phyloP scores from a whole-genome alignment of 1,284 basidiomycete species.

The Lentinula novae-zelandiae region DNA sequence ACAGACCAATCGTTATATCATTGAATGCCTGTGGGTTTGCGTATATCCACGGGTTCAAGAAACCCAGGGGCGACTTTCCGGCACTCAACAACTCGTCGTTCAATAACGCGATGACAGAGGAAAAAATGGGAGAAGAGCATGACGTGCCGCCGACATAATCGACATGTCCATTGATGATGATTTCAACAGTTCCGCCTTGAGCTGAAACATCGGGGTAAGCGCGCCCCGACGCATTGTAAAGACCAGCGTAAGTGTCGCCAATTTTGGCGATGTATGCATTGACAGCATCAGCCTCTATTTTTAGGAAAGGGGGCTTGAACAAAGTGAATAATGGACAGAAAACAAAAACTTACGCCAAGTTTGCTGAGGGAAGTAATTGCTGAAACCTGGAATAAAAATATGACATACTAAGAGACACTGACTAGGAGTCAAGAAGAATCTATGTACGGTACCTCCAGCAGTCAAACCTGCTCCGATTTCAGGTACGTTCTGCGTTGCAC shows the following conservation, averaged over 20 bases:
- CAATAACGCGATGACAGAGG: slow-evolving; percentile 31
- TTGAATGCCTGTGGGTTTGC: slow-evolving; percentile 23
- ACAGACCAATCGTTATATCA: slow-evolving; percentile 21
- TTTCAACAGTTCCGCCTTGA: slow-evolving; percentile 32
- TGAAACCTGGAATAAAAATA: neutral
- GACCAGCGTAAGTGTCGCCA: neutral
- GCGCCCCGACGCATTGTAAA: slow-evolving; percentile 7
- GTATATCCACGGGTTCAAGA: slow-evolving; percentile 33
- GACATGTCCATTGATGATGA: slow-evolving; percentile 23
- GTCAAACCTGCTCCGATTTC: slow-evolving; percentile 58
- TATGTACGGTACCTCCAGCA: slow-evolving; percentile 25
- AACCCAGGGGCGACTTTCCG: slow-evolving; percentile 32
- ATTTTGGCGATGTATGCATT: slow-evolving; percentile 24
- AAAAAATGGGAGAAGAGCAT: slow-evolving; percentile 34
- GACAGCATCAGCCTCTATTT: slow-evolving; percentile 48
- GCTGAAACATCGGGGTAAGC: slow-evolving; percentile 49
- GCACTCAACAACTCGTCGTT: slow-evolving; percentile 31
- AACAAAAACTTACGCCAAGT: slow-evolving; percentile 4
- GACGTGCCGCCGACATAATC: neutral
- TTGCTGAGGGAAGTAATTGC: slow-evolving; percentile 8
- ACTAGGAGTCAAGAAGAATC: neutral
- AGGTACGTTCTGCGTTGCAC: slow-evolving; percentile 44
- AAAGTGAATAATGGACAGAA: neutral
- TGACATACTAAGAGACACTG: neutral
- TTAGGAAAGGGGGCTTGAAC: neutral